Conservation (phyloP, 257 asterid genomes). For the Nicotiana noctiflora region DNA sequence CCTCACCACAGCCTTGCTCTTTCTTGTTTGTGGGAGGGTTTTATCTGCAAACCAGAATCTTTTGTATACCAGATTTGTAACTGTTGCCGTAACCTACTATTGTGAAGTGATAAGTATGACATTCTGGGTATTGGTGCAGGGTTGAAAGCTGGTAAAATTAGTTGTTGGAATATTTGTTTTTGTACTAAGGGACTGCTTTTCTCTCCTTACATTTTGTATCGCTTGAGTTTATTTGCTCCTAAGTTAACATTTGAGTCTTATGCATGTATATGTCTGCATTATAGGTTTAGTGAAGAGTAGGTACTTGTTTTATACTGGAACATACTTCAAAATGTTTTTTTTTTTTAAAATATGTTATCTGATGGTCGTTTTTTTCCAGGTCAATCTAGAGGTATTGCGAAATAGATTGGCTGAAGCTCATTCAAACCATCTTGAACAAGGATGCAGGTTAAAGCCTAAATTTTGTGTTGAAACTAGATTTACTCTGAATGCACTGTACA, state of each 20-base stretch:
- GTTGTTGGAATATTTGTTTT: too few relatives aligned
- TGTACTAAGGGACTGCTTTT: too few relatives aligned
- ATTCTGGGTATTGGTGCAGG: not conserved
- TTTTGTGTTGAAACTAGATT: conserved; percentile 65
- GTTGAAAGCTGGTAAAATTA: not conserved
- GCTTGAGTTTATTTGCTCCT: not conserved
- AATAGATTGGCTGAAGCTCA: conserved; percentile 77
- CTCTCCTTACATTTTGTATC: not conserved
- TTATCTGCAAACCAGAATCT: not conserved
- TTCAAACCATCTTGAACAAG: conserved; percentile 69
- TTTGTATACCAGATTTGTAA: not conserved
- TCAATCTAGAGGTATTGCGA: conserved; percentile 47
- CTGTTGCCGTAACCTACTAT: not conserved
- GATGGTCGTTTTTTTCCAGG: conserved; percentile 28
- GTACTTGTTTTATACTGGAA: not conserved
- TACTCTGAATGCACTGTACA: conserved; percentile 65
- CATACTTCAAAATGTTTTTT: not conserved
- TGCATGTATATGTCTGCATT: not conserved
- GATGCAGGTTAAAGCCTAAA: conserved; percentile 68
- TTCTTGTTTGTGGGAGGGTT: not conserved
- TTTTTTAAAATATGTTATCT: not conserved
- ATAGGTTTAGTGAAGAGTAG: not conserved
- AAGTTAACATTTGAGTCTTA: not conserved
- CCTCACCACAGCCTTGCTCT: not conserved
- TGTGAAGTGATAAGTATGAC: not conserved